Evolutionary conservation across 805 yeast genomes (phyloP).

Genomic region (Henningerozyma blattae): DNA sequence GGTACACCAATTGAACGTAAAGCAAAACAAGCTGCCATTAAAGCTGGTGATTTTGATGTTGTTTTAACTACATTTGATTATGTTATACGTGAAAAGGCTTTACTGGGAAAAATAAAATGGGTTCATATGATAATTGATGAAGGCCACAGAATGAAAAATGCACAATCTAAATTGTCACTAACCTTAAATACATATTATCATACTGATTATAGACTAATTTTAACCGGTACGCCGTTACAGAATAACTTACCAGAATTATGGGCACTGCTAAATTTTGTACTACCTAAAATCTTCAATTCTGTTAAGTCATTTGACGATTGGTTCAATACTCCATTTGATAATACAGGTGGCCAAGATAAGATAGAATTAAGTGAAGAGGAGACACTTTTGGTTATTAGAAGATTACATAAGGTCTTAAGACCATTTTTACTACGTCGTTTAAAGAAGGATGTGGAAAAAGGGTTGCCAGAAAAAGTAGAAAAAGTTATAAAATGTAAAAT

Average conservation of each 20-base stretch:
- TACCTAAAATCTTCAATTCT: conserved; percentile 76
- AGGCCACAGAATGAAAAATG: conserved; percentile 82
- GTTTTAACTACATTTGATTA: conserved; percentile 74
- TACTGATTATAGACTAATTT: conserved; percentile 65
- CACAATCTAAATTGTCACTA: conserved; percentile 58
- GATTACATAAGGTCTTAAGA: conserved; percentile 77
- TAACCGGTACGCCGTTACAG: conserved; percentile 83
- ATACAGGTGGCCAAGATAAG: conserved; percentile 72
- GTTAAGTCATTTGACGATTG: conserved; percentile 81
- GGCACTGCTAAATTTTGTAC: conserved; percentile 72
- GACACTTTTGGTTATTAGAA: conserved; percentile 64
- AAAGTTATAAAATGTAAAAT: conserved; percentile 70
- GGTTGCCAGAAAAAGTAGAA: conserved; percentile 74
- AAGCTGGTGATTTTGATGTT: conserved; percentile 62
- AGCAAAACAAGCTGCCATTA: conserved; percentile 48
- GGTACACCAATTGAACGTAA: conserved; percentile 69
- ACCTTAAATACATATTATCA: conserved; percentile 63
- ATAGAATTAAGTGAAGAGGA: conserved; percentile 80
- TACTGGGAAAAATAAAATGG: conserved; percentile 58
- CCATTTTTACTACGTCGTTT: conserved; percentile 76
- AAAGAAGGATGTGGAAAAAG: conserved; percentile 80
- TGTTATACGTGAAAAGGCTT: conserved; percentile 63
- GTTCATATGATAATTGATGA: conserved; percentile 85
- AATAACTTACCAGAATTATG: conserved; percentile 77
- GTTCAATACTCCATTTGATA: conserved; percentile 84